Evolutionary conservation across 495 filamentous ascomycete genomes (phyloP), one percentile per base, ranked within the genome.

Genomic region (Xylaria nigripes): DNA sequence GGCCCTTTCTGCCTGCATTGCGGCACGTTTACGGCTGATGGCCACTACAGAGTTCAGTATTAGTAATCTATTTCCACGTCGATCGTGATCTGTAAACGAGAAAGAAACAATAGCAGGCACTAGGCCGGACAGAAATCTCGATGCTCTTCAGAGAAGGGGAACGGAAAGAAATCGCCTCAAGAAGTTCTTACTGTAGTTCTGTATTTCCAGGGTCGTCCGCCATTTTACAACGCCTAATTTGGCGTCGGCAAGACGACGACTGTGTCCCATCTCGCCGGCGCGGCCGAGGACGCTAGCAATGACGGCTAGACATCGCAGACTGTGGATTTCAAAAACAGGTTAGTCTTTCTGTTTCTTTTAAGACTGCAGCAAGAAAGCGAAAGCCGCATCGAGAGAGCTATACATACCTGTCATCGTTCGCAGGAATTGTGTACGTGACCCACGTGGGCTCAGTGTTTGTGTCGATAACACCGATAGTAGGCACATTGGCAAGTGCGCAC

Each of bases 401-500:
- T 10, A 67, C 76, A 63, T 63, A 86, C 84, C 83, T 87, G 70
- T 99, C 93, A 63, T 99, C 93, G 65, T 99, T 99, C 18, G 89
- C 86, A 5, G 93, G 93, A 59, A 99, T 96, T 2, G 89, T 87
- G 69, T 99, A 99, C 6, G 93, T 99, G 27, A 97, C 89, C 76
- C 88, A 89, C 1, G 87, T 89, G 3, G 93, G 89, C 71, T 99
- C 82, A 6, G 86, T 83, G 71, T 99, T 85, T 0, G 93, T 96
- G 73, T 99, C 93, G 48, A 97, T 84, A 40, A 99, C 75, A 18
- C 90, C 93, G 63, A 99, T 90, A 0, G 94, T 99, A 8, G 93
- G 93, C 50, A 99, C 86, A 64, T 84, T 87, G 61, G 87, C 85
- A 54, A 89, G 61, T 3, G 84, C 89, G 65, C 92, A 96, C 72